phyloP scores from a whole-genome alignment of 176 grass and related monocot species.

The Thinopyrum elongatum region DNA sequence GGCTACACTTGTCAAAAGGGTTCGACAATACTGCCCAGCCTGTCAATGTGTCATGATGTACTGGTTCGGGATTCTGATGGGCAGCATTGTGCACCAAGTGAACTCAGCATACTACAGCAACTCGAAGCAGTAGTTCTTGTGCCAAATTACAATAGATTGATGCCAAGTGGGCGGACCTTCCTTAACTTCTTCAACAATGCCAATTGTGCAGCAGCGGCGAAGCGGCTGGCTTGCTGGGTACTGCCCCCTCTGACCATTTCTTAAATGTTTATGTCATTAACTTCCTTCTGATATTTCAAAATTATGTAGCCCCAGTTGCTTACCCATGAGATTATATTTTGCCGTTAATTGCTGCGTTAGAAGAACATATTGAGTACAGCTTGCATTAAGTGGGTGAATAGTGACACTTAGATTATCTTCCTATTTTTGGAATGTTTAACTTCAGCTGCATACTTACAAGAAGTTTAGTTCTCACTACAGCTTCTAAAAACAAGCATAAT shows the following conservation, averaged over 20 bases:
- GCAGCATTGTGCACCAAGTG: conserved; percentile 95
- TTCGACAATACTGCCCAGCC: conserved; percentile 68
- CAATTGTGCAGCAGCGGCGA: conserved; percentile 89
- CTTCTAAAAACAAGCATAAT: conserved; percentile 5
- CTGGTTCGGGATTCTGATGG: conserved; percentile 75
- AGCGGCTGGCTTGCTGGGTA: conserved; percentile 98
- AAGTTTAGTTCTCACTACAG: not conserved
- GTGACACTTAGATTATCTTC: not conserved
- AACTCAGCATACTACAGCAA: conserved; percentile 91
- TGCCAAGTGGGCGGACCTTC: conserved; percentile 76
- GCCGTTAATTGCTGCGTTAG: not conserved
- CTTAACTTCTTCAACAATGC: conserved; percentile 93
- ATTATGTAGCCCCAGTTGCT: conserved; percentile 1
- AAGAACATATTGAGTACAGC: not conserved
- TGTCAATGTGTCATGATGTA: conserved; percentile 95
- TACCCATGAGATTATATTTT: not conserved
- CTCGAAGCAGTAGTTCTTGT: conserved; percentile 89
- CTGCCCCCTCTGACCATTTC: conserved; percentile 7
- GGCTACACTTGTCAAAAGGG: conserved; percentile 99
- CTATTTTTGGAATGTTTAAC: not conserved
- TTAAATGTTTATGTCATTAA: not conserved
- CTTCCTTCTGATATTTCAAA: not conserved
- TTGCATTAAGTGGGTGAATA: not conserved
- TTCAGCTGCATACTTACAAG: not conserved
- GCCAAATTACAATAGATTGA: conserved; percentile 98